Evolutionary conservation across 352 stramenopile genomes (phyloP).

Genomic region (Thraustochytrium striatum): DNA sequence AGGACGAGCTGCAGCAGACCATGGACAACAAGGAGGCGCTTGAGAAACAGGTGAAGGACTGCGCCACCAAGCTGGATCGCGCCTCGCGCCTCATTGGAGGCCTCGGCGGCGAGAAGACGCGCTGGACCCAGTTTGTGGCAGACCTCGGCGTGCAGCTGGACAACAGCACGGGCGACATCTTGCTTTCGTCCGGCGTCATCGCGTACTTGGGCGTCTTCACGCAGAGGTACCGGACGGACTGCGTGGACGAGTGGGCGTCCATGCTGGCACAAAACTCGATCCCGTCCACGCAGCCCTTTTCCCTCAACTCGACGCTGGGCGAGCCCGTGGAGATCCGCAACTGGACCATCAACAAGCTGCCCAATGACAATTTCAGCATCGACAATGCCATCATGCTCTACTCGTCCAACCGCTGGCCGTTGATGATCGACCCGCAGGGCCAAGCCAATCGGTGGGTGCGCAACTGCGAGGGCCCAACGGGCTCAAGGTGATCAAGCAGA

Average conservation of each 20-base stretch:
- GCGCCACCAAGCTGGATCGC: conserved; percentile 79
- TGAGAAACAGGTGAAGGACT: conserved; percentile 78
- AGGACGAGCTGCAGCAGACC: conserved; percentile 76
- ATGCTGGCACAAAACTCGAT: conserved; percentile 53
- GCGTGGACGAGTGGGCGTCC: conserved; percentile 72
- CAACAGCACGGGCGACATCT: conserved; percentile 85
- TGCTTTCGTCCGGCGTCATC: conserved; percentile 85
- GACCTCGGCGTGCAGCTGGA: conserved; percentile 68
- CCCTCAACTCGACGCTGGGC: conserved; percentile 75
- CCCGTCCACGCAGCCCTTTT: conserved; percentile 49
- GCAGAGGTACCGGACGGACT: conserved; percentile 76
- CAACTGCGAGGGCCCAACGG: conserved; percentile 78
- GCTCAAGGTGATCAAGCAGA: conserved; percentile 87
- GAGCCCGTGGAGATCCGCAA: conserved; percentile 83
- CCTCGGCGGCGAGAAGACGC: conserved; percentile 82
- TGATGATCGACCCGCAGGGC: conserved; percentile 92
- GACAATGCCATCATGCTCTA: conserved; percentile 91
- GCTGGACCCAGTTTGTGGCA: conserved; percentile 81
- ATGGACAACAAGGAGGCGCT: conserved; percentile 83
- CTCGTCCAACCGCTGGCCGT: conserved; percentile 80
- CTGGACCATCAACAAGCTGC: conserved; percentile 89
- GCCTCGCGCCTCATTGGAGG: conserved; percentile 87
- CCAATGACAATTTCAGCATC: conserved; percentile 89
- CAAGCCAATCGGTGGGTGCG: conserved; percentile 91
- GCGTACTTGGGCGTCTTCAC: conserved; percentile 88